A percentile compares a stretch with the other conserved stretches of the same genome.
phyloP scores from a whole-genome alignment of 139 green algal genomes.

The Bryopsis sp. region DNA sequence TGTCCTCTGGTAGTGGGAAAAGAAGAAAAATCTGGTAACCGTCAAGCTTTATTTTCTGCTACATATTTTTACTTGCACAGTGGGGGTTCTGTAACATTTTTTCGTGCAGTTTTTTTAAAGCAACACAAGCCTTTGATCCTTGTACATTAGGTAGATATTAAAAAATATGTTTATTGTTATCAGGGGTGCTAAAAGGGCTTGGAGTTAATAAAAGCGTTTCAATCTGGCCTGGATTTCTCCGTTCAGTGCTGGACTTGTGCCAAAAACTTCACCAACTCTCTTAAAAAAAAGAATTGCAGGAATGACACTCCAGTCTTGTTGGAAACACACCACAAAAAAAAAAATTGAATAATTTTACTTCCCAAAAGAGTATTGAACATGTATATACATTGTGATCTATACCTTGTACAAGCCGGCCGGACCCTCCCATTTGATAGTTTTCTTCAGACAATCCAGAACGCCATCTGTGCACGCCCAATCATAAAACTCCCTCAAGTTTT shows the following conservation, averaged over 20 bases:
- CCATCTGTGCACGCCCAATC: no score
- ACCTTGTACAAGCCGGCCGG: constrained; percentile 85
- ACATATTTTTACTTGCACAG: no score
- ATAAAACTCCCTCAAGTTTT: no score
- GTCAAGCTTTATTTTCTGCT: no score
- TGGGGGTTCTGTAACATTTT: neutral
- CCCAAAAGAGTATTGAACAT: neutral
- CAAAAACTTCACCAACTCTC: neutral
- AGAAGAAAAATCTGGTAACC: no score
- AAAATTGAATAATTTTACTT: neutral
- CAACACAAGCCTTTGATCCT: no score
- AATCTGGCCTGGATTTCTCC: neutral
- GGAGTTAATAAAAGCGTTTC: neutral
- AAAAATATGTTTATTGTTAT: neutral
- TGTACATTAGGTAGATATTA: no score
- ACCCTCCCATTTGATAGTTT: constrained; percentile 88
- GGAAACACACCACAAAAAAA: neutral
- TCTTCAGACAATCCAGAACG: constrained; percentile 76
- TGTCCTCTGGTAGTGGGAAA: no score
- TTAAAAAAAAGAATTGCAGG: neutral
- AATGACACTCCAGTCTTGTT: neutral
- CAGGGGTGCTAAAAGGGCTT: neutral
- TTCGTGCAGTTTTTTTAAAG: neutral
- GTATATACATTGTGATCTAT: neutral
- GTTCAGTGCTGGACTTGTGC: neutral